Conservation (phyloP, 73 alveolate genomes). For the Paramecium sexaurelia region DNA sequence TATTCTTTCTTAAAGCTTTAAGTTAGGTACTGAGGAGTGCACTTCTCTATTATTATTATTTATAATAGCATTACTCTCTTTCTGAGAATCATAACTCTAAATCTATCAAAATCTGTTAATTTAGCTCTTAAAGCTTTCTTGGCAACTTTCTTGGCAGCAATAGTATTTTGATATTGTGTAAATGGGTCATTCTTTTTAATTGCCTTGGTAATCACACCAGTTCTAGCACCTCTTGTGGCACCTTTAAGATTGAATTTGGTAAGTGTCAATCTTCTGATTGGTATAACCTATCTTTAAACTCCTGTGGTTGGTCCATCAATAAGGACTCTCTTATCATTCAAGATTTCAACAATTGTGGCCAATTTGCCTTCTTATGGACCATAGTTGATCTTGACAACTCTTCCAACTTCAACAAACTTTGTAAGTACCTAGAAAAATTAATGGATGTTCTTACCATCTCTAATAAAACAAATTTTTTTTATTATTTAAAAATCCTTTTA, state of each 20-base stretch:
- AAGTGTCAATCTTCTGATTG: constrained; percentile 84
- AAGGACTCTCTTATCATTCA: constrained; percentile 86
- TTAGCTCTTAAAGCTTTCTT: constrained; percentile 82
- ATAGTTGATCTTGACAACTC: constrained; percentile 87
- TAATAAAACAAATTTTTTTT: not conserved
- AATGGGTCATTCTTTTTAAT: constrained; percentile 64
- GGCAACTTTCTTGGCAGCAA: constrained; percentile 76
- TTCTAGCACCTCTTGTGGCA: constrained; percentile 62
- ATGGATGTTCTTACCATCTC: not conserved
- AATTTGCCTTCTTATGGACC: constrained; percentile 88
- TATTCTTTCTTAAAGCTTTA: constrained; percentile 17
- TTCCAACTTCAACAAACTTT: constrained; percentile 90
- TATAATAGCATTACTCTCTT: constrained; percentile 64
- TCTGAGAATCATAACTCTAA: constrained; percentile 79
- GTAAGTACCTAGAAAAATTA: constrained; percentile 49
- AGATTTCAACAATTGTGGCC: constrained; percentile 90
- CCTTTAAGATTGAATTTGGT: constrained; percentile 74
- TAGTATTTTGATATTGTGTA: constrained; percentile 74
- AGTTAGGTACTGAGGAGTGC: constrained; percentile 27
- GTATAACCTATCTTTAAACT: constrained; percentile 86
- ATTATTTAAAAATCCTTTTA: not conserved
- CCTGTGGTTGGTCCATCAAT: constrained; percentile 91
- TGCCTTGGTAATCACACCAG: constrained; percentile 71
- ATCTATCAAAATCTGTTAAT: constrained; percentile 84
- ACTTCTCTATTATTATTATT: constrained; percentile 6